Evolutionary conservation across 192 early-diverging fungal species (phyloP).

Genomic region (Coemansia sp.): DNA sequence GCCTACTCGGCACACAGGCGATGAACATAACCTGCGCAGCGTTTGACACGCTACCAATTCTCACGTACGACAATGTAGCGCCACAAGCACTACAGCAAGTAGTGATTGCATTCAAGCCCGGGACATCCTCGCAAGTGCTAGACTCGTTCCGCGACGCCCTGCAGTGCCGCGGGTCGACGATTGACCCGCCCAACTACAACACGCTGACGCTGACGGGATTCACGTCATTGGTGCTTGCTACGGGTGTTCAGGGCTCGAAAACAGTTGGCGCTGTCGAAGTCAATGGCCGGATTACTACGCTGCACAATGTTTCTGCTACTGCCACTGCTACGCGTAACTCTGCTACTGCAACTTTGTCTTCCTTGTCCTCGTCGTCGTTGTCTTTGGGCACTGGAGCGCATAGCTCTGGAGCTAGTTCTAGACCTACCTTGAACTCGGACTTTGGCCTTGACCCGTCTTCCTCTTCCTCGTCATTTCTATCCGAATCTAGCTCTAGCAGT

Average conservation of each 20-base stretch:
- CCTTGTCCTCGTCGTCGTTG: not conserved
- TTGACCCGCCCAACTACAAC: constrained; percentile 33
- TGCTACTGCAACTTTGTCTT: not conserved
- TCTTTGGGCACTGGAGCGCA: not conserved
- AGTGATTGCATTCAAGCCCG: constrained; percentile 23
- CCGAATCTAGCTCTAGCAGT: not conserved
- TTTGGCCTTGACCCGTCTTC: not conserved
- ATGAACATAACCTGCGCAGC: constrained; percentile 31
- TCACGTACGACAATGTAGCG: constrained; percentile 33
- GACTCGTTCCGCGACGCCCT: constrained; percentile 46
- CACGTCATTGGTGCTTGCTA: constrained; percentile 9
- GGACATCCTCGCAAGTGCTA: constrained; percentile 16
- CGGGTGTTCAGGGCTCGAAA: constrained; percentile 11
- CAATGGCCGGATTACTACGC: constrained; percentile 1
- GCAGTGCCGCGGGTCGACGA: constrained; percentile 31
- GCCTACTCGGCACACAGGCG: not conserved
- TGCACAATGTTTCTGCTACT: not conserved
- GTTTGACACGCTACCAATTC: constrained; percentile 22
- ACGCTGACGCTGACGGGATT: constrained; percentile 22
- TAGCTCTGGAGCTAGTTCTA: not conserved
- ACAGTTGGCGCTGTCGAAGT: constrained; percentile 17
- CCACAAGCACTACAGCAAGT: constrained; percentile 22
- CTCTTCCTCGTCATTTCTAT: not conserved
- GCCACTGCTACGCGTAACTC: not conserved
- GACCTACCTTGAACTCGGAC: constrained; percentile 2